phyloP scores from a whole-genome alignment of 2,329 filamentous ascomycete genomes.

The Cordyceps cicadae region DNA sequence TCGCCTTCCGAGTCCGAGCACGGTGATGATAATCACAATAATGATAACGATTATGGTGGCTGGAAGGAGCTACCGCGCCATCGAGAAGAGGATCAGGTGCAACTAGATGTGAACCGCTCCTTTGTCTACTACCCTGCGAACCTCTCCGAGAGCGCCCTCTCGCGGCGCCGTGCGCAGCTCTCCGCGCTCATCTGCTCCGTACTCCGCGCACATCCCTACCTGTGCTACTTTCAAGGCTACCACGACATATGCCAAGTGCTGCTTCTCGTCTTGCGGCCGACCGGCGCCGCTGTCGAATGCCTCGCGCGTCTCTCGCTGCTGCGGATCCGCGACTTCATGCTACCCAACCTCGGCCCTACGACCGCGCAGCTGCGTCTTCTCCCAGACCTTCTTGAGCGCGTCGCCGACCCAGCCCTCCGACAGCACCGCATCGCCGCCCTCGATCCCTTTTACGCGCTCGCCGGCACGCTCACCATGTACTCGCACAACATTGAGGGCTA shows the following conservation, averaged over 20 bases:
- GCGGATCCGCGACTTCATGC: conserved; percentile 95
- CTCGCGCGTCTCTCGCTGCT: conserved; percentile 79
- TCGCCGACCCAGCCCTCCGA: conserved; percentile 62
- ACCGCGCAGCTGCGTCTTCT: conserved; percentile 80
- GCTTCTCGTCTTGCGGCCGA: conserved; percentile 68
- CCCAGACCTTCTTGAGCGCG: conserved; percentile 63
- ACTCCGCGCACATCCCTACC: conserved; percentile 69
- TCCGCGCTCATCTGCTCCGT: conserved; percentile 73
- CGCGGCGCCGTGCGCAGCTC: conserved; percentile 64
- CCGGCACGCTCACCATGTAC: conserved; percentile 92
- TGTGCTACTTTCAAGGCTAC: conserved; percentile 97
- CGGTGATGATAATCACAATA: conserved; percentile 12
- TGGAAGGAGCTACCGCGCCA: conserved; percentile 67
- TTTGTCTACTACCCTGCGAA: conserved; percentile 91
- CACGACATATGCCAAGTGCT: conserved; percentile 98
- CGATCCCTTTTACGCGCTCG: conserved; percentile 85
- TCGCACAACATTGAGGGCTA: conserved; percentile 92
- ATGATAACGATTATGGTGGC: conserved; percentile 15
- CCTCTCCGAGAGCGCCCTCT: conserved; percentile 60
- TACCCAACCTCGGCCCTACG: conserved; percentile 74
- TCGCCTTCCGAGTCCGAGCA: conserved; percentile 13
- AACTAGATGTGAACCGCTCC: conserved; percentile 87
- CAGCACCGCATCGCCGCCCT: conserved; percentile 61
- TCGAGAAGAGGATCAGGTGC: conserved; percentile 81
- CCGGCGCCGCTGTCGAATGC: conserved; percentile 46